Percentiles rank a stretch among this genome's conserved stretches.
phyloP scores from a whole-genome alignment of 225 moss, liverwort and hornwort species.

The Sphagnum tenellum region DNA sequence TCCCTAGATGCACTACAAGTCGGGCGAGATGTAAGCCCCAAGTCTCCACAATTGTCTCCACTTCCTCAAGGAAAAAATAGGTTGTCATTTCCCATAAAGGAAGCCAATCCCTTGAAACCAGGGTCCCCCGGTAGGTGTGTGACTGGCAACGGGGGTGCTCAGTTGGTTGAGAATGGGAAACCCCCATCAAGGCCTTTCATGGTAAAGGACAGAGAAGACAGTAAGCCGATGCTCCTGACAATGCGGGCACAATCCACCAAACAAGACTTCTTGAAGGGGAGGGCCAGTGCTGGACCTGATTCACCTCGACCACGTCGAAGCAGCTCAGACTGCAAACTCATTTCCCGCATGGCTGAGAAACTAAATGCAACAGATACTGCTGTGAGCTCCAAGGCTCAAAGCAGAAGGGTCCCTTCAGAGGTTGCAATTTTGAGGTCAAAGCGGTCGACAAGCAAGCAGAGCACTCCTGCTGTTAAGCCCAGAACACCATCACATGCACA shows the following conservation, averaged over 20 bases:
- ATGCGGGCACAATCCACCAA: conserved; percentile 37
- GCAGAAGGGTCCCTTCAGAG: conserved; percentile 13
- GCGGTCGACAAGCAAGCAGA: conserved; percentile 17
- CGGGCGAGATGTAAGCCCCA: conserved; percentile 32
- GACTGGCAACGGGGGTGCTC: conserved; percentile 2
- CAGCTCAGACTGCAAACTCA: conserved; percentile 39
- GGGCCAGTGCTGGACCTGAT: conserved; percentile 52
- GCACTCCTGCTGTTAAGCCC: conserved; percentile 24
- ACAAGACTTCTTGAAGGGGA: conserved; percentile 50
- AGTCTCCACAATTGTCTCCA: conserved; percentile 10
- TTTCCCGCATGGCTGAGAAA: conserved; percentile 38
- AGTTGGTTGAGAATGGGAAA: conserved; percentile 15
- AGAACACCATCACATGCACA: conserved; percentile 7
- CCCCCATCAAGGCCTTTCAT: conserved; percentile 21
- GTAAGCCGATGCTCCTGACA: conserved; percentile 26
- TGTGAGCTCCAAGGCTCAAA: conserved; percentile 7
- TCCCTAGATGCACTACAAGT: conserved; percentile 20
- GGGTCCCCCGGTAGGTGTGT: conserved; percentile 12
- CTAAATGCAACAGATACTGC: conserved; percentile 6
- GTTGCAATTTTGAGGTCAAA: conserved; percentile 19
- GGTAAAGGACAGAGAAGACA: conserved; percentile 37
- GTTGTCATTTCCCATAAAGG: conserved; percentile 15
- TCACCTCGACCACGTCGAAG: conserved; percentile 39
- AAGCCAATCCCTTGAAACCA: conserved; percentile 15
- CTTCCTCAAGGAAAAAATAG: conserved; percentile 19